These are phyloP conservation scores for Castanea crenata DNA, from an alignment of 306 rosid genomes.

Conservation along the genomic window DNA sequence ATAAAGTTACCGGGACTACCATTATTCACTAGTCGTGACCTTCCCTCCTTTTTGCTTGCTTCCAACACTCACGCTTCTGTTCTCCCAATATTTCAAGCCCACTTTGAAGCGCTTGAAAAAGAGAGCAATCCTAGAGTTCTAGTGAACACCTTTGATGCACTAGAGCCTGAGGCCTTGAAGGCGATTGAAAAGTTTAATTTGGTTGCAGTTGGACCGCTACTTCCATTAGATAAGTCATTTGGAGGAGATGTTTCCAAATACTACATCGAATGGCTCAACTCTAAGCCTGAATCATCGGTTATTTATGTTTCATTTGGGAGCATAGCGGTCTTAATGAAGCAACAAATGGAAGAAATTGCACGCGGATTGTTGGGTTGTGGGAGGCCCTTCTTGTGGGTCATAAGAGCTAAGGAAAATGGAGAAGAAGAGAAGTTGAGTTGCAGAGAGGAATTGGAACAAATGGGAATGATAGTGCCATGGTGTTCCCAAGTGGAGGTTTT, in stretches of 20 bases:
- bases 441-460: no score
- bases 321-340: conserved; percentile 17
- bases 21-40: conserved; percentile 14
- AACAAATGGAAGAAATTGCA: conserved; percentile 57
- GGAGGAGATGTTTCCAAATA: conserved; percentile 39
- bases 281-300: conserved; percentile 41
- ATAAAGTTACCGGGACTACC: conserved; percentile 19
- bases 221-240: conserved; percentile 40
- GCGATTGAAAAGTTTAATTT: conserved; percentile 11
- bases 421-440: no score
- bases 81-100: neutral
- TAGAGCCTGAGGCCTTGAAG: conserved; percentile 33
- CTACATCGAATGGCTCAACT: conserved; percentile 50
- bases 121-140: conserved; percentile 16
- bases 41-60: conserved; percentile 36
- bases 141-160: conserved; percentile 32
- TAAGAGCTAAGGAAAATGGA: conserved; percentile 14
- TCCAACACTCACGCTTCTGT: neutral
- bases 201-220: conserved; percentile 59
- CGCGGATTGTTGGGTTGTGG: conserved; percentile 44
- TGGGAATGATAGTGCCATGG: no score
- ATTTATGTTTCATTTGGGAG: conserved; percentile 68
- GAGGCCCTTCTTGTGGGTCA: conserved; percentile 55
- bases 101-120: neutral
- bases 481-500: no score